Evolutionary conservation across 129 eudicot genomes (phyloP).

Genomic region (Lactuca sativa): DNA sequence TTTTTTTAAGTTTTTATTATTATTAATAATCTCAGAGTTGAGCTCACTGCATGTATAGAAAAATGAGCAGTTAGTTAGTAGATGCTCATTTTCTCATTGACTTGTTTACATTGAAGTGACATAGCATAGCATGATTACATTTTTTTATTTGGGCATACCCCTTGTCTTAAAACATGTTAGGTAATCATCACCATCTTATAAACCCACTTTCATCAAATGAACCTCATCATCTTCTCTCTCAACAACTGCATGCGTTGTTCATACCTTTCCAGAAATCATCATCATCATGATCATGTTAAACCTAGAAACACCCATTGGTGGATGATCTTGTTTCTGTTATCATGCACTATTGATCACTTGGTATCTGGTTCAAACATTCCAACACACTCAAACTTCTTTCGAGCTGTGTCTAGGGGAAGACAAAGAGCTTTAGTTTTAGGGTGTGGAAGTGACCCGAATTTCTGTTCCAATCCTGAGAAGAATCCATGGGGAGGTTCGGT

Average conservation of each 20-base stretch:
- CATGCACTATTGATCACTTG: conserved; percentile 16
- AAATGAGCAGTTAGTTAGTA: conserved; percentile 38
- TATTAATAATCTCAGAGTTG: conserved; percentile 6
- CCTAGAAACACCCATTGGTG: conserved; percentile 1
- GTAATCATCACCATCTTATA: conserved; percentile 9
- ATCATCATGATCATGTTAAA: conserved; percentile 2
- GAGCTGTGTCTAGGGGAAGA: conserved; percentile 39
- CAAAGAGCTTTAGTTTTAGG: conserved; percentile 24
- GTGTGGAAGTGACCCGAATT: conserved; percentile 44
- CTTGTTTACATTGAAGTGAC: conserved; percentile 17
- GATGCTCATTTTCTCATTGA: conserved; percentile 28
- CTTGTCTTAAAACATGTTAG: conserved; percentile 20
- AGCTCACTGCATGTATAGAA: conserved; percentile 27
- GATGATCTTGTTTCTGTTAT: conserved; percentile 21
- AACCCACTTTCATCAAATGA: not conserved
- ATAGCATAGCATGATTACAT: conserved; percentile 7
- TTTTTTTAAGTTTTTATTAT: not conserved
- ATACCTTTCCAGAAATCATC: conserved; percentile 13
- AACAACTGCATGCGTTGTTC: conserved; percentile 35
- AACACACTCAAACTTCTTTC: conserved; percentile 51
- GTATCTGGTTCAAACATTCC: conserved; percentile 26
- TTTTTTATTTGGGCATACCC: not conserved
- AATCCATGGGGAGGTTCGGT: conserved; percentile 54
- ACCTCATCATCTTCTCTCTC: conserved; percentile 23
- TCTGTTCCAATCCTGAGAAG: conserved; percentile 42